Conservation (phyloP, 495 filamentous ascomycete genomes). For the Podospora appendiculata region DNA sequence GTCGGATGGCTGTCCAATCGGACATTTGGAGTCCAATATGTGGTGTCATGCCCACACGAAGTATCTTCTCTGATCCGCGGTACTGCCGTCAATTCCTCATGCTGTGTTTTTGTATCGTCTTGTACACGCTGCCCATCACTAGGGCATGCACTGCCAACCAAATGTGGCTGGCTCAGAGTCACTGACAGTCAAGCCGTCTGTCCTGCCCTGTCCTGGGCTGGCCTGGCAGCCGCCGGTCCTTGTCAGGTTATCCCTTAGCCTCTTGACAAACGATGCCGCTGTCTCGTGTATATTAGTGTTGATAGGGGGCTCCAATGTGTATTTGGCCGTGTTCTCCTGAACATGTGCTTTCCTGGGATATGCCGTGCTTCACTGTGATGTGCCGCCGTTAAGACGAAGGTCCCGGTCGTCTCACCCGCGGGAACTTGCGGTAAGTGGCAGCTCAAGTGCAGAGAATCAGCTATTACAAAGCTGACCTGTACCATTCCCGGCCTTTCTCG, state of each 20-base stretch:
- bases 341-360: no score
- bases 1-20: constrained; percentile 6
- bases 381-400: no score
- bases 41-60: constrained; percentile 10
- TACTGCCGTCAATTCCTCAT: neutral
- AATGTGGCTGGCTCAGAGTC: neutral
- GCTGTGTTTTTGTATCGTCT: neutral
- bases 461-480: no score
- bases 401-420: no score
- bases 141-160: neutral
- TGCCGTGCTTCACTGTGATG: no score
- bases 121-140: neutral
- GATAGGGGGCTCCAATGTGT: neutral
- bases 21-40: constrained; percentile 12
- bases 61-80: neutral
- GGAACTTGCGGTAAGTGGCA: no score
- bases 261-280: neutral
- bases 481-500: no score
- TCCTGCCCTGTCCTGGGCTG: neutral
- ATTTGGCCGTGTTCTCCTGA: no score
- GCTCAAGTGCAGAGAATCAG: no score
- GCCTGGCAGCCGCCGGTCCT: neutral
- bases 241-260: neutral
- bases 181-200: neutral
- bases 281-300: neutral